Conservation (phyloP, 345 rosid species). For the Citrus mangshanensis region DNA sequence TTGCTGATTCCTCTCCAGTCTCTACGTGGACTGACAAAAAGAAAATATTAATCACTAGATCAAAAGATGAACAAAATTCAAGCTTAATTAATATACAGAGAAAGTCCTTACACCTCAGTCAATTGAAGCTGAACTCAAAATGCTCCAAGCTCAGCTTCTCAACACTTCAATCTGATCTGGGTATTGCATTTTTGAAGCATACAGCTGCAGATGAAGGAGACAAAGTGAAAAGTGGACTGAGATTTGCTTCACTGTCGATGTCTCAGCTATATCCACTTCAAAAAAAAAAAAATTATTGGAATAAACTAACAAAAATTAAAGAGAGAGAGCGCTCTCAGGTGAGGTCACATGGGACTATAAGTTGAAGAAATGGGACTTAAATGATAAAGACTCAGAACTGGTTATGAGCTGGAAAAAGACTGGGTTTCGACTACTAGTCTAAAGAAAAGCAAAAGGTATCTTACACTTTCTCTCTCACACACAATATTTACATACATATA, state of each 20-base stretch:
- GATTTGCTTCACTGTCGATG: conserved; percentile 31
- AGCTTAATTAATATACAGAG: not conserved
- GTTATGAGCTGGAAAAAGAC: conserved; percentile 32
- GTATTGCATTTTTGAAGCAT: conserved; percentile 7
- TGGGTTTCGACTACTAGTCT: not conserved
- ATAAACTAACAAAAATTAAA: not conserved
- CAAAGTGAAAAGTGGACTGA: conserved; percentile 8
- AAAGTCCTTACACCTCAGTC: conserved; percentile 24
- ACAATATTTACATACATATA: not conserved
- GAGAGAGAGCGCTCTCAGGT: not conserved
- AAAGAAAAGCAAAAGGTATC: not conserved
- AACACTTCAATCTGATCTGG: conserved; percentile 24
- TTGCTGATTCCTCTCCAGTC: conserved; percentile 3
- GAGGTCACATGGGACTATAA: conserved; percentile 27
- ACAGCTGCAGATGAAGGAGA: conserved; percentile 4
- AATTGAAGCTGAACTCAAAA: conserved; percentile 25
- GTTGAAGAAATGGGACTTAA: conserved; percentile 2
- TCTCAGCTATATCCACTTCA: not conserved
- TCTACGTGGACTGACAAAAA: not conserved
- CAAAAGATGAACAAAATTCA: not conserved
- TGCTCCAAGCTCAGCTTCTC: conserved; percentile 27
- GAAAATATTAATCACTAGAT: not conserved
- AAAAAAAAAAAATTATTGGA: not conserved
- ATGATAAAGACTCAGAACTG: conserved; percentile 21
- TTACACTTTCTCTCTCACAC: not conserved